Evolutionary conservation across 176 grass and related monocot species (phyloP), one percentile per base, ranked within the genome.

Genomic region (Ensete glaucum): DNA sequence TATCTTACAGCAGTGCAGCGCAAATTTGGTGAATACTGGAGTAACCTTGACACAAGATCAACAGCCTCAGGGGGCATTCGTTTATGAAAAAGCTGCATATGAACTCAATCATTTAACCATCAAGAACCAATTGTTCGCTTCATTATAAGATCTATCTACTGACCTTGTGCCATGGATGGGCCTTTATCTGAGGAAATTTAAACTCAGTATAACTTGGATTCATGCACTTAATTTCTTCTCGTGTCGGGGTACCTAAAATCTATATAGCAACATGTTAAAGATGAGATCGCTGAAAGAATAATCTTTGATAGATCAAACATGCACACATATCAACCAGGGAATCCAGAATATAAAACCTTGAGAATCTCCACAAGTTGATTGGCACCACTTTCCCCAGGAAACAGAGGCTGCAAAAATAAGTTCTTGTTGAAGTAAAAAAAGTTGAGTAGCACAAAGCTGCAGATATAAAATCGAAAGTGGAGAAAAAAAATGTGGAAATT

Each of bases 331-430:
- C 15, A 9, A 8, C 9, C 12, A n/a, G 1, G 48, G 16, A 13
- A 43, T 43, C 34, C 34, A 73, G 5, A 27, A 72, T 43, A 78
- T 79, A 10, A 69, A 52, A 91, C 88, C 85, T 86, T 91, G 52
- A 91, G 87, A 27, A 91, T 91, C 68, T 87, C 82, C 54, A 91
- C 85, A 69, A 91, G 88, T 77, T 91, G 88, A 72, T 91, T 82
- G 11, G 87, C 85, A 34, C 73, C 73, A 60, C 76, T 91, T 65
- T 87, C 85, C 54, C 88, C 88, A 69, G 85, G 88, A 75, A 91
- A 87, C 29, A 91, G 74, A 60, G 88, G 85, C 85, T 91, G 69
- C 48, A 68, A 77, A 83, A 82, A 34, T 24, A 20, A 76, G 11
- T 19, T 34, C 17, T 70, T 51, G 34, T 34, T 51, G 21, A 50